Base-by-base conservation (phyloP, 805 yeast genomes). In the Candida mattraensis region DNA sequence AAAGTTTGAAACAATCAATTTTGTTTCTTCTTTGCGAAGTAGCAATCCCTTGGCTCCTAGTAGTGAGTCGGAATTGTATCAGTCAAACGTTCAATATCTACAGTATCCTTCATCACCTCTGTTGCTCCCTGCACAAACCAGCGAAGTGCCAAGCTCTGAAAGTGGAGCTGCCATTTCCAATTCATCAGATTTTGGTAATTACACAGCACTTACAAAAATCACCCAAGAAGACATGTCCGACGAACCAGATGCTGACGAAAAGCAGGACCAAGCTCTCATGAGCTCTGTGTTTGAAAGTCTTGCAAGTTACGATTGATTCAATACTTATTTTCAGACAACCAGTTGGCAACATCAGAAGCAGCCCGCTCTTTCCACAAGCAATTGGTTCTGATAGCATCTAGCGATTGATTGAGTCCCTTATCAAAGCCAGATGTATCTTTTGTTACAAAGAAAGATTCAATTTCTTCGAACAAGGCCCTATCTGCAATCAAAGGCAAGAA, bases 401-500 rank as follows among this genome's bases (percentile, higher is more conserved):
- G 56, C 13, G 72, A 69, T 56, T 79, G 84, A 16, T 61, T 62
- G 37, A 74, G 61, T 22, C 80, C 72, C 58, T 78, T 69, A 47
- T 79, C 83, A 46, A 72, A 79, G 2, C 81, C 83, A 42, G 62
- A 63, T 24, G 69, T 65, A 44, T 76, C 73, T 52, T 67, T 69
- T 37, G 50, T 56, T 8, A 48, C 53, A 48, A 78, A 78, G 54
- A 76, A 78, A 7, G 31, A 37, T 21, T 55, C 55, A 18, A 72
- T 62, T 32, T 69, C 74, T 9, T 43, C 50, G 17, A 50, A 49
- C 35, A 64, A 63, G 16, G 61, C 61, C 29, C 44, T 45, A 11
- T 70, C 54, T 16, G 66, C 65, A 33, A 67, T 54, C 26, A 45
- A 38, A 20, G 58, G 59, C 31, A 69, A 40, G 18, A 65, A 56